Base-by-base conservation (phyloP, 164 flowering plant genomes). In the Paratinospora sagittata region DNA sequence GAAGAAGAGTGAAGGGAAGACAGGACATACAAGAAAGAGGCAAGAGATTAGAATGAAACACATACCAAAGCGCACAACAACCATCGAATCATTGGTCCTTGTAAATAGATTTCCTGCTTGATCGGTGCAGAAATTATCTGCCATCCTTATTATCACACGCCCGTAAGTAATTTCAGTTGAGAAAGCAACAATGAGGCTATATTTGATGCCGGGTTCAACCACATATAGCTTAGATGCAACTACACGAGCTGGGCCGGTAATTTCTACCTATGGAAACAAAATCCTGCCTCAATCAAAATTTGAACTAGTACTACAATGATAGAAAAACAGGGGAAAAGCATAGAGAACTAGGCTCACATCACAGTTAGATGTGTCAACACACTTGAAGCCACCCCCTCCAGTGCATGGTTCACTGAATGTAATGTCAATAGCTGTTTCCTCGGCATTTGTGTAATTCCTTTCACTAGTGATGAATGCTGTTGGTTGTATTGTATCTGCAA, bases 391-490 rank as follows among this genome's bases (percentile, higher is more conserved):
- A 55, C 87, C 86, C 2, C 13, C 47, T 21, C 83, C 82, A 13
- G 72, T 69, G 77, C 90, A 87, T 65, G 90, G 78, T 76, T 87
- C 84, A 43, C 80, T 84, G 75, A 85, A 84, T 57, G 77, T 76
- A 66, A 87, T 77, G 62, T 78, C 76, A 69, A 87, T 61, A 12
- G 79, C 63, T 67, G 80, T 65, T 60, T 55, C 75, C 55, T 73
- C 77, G 52, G 85, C 88, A 73, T 77, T 84, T 26, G 87, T 85
- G 63, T 80, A 83, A 23, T 60, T 78, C 68, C 70, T 82, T 55
- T 73, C 45, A 64, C 82, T 84, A 66, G 57, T 63, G 58, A 87
- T 73, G 17, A 76, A 75, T 63, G 90, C 90, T 12, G 86, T 84
- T 71, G 90, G 90, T 27, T 81, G 84, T 62, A 74, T 67, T n/a